A percentile compares a stretch with the other conserved stretches of the same genome.
Conservation (phyloP, 73 alveolate genomes). For the Paramecium octaurelia region DNA sequence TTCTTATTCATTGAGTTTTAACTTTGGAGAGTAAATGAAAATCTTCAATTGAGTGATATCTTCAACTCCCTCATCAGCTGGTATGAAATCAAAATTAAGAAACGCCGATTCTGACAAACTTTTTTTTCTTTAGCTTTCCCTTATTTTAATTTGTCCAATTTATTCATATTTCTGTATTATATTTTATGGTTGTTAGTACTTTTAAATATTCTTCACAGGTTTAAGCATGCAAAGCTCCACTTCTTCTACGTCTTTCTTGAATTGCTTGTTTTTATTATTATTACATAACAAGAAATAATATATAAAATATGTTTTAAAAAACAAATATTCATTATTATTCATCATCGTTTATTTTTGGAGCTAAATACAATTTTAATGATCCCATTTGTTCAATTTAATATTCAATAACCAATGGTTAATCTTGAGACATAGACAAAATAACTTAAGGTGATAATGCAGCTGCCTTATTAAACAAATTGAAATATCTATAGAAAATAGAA, state of each 20-base stretch:
- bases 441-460: slow-evolving; percentile 80
- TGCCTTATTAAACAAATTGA: slow-evolving; percentile 98
- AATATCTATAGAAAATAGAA: slow-evolving; percentile 72
- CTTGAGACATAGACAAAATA: slow-evolving; percentile 84
- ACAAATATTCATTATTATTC: slow-evolving; percentile 31
- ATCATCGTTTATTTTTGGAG: slow-evolving; percentile 97
- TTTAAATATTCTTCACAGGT: slow-evolving; percentile 55
- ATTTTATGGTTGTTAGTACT: not conserved
- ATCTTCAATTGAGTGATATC: slow-evolving; percentile 3
- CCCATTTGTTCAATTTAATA: slow-evolving; percentile 93
- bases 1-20: slow-evolving; percentile 28
- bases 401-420: slow-evolving; percentile 93
- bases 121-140: slow-evolving; percentile 22
- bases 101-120: not conserved
- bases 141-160: not conserved
- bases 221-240: slow-evolving; percentile 49
- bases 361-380: slow-evolving; percentile 93
- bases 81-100: slow-evolving; percentile 19
- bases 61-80: not conserved
- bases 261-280: not conserved
- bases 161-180: slow-evolving; percentile 21
- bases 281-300: not conserved
- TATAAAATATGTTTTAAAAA: not conserved
- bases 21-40: not conserved
- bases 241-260: slow-evolving; percentile 21